Conservation (phyloP, 2,329 filamentous ascomycete species). For the Fusarium irregulare region DNA sequence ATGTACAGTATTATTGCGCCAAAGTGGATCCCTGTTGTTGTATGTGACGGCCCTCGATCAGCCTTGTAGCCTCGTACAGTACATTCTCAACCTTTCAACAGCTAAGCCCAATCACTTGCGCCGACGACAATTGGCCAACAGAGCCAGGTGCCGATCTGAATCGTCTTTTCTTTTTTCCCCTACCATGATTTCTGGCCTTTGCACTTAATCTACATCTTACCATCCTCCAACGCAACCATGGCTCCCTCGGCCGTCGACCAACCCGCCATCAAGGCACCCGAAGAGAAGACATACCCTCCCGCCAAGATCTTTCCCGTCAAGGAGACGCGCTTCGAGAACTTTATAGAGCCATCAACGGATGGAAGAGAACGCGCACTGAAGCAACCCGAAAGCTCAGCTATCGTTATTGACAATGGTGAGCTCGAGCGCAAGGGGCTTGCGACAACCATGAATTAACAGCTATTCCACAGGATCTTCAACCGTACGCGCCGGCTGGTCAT, state of each 20-base stretch:
- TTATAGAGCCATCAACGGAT: constrained; percentile 66
- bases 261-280: constrained; percentile 51
- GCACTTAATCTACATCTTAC: constrained; percentile 11
- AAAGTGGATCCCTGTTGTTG: constrained; percentile 39
- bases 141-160: constrained; percentile 23
- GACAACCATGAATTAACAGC: constrained; percentile 36
- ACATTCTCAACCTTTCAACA: constrained; percentile 39
- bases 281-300: constrained; percentile 61
- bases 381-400: constrained; percentile 72
- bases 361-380: constrained; percentile 77
- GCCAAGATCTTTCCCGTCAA: constrained; percentile 70
- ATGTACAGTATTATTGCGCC: background rate
- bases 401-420: constrained; percentile 97
- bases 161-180: constrained; percentile 4
- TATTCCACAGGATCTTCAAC: constrained; percentile 77
- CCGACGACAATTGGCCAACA: constrained; percentile 45
- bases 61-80: constrained; percentile 53
- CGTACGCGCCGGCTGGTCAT: constrained; percentile 95
- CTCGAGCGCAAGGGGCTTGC: constrained; percentile 13
- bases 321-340: constrained; percentile 70
- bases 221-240: constrained; percentile 52
- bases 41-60: constrained; percentile 44
- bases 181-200: constrained; percentile 36
- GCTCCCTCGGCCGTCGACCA: constrained; percentile 65
- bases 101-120: constrained; percentile 32